Evolutionary conservation across 192 early-diverging fungal species (phyloP), one percentile per base, ranked within the genome.

Genomic region (Umbelopsis sp.): DNA sequence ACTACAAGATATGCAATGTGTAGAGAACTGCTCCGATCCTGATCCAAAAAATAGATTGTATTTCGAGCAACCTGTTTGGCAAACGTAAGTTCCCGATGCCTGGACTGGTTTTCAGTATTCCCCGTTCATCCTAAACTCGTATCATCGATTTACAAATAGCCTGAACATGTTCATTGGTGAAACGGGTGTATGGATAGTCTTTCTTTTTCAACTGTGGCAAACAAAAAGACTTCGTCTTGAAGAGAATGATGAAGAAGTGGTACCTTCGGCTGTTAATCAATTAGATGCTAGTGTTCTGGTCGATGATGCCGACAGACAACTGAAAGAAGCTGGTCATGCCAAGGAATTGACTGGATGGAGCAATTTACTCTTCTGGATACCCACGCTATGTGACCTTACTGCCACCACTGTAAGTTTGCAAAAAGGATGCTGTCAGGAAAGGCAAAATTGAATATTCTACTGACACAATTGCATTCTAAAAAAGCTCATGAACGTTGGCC

Each of bases 21-120:
- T 99, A 32, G 83, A 80, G 9, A 92, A 97, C 85, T 98, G 97
- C 74, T 86, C 93, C 52, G 88, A 86, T 77, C 85, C 90, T 16
- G 90, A 96, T 69, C 83, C 86, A 3, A 74, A 73, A 14, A 86
- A 91, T 21, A 83, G 84, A 47, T 76, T 89, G 52, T 84, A 90
- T 52, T 99, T 95, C 87, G 96, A 99, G 78, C 97, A 99, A 81
- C 97, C 97, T 16, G 83, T 97, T n/a, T 96, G 93, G 92, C 96
- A 97, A 87, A 98, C 97, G 25, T 78, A 78, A 74, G 50, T 32
- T 62, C 56, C 31, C 56, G 56, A 62, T 62, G 29, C 1, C 0
- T 26, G 10, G 6, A 12, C 16, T 49, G 8, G 8, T 5, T 4
- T n/a, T 21, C 16, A 4, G 14, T 20, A n/a, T 17, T 26, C 31